Evolutionary conservation across 495 filamentous ascomycete genomes (phyloP).

Genomic region (Hypoxylon trugodes): DNA sequence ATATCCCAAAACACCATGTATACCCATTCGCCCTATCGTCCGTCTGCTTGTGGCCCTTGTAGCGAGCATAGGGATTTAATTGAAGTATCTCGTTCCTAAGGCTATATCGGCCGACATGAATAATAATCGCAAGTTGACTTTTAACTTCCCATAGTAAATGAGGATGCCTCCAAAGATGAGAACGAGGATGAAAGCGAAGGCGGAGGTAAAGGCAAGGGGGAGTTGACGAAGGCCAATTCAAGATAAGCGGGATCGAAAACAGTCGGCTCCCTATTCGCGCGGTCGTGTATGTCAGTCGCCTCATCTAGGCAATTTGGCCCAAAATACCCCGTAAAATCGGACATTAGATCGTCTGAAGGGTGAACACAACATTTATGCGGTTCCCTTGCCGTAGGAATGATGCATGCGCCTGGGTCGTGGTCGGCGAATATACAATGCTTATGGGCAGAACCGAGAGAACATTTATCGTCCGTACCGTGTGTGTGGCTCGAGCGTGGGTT

Average conservation of each 20-base stretch:
- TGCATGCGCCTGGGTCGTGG: constrained; percentile 16
- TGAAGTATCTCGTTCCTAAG: too few species aligned
- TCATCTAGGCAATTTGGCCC: background rate
- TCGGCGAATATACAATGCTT: constrained; percentile 39
- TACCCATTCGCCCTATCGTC: too few species aligned
- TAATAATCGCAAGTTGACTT: too few species aligned
- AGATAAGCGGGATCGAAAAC: background rate
- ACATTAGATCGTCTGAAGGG: background rate
- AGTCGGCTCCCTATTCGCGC: background rate
- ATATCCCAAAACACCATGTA: too few species aligned
- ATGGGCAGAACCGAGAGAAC: constrained; percentile 31
- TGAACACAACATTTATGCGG: constrained; percentile 27
- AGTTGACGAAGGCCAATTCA: background rate
- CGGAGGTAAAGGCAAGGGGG: background rate
- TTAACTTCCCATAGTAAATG: too few species aligned
- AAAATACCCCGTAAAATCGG: background rate
- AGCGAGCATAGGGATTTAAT: too few species aligned
- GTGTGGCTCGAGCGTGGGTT: constrained; percentile 27
- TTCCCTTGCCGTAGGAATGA: constrained; percentile 21
- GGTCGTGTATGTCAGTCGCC: background rate
- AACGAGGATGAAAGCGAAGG: too few species aligned
- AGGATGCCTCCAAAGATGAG: too few species aligned
- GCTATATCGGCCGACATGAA: too few species aligned
- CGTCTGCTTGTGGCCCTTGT: too few species aligned
- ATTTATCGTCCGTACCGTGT: constrained; percentile 31